These are phyloP conservation scores for Solanum boliviense DNA, from an alignment of 257 asterid species.

Conservation along the genomic window DNA sequence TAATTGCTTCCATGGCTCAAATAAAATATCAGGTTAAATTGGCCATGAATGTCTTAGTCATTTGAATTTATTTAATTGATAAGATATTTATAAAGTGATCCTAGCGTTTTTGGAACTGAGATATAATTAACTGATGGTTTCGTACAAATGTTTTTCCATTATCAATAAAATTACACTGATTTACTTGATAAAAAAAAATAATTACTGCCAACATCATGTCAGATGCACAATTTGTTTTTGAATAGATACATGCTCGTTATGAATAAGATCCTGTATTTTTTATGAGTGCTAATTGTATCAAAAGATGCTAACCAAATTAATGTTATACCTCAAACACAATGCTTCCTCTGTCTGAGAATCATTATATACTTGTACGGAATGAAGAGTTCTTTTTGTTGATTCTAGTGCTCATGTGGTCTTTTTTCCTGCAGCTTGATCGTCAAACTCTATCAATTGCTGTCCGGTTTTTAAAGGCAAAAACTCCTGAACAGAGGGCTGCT, in stretches of 20 bases:
- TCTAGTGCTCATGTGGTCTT: neutral
- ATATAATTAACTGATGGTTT: neutral
- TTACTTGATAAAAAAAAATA: neutral
- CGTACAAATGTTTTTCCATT: neutral
- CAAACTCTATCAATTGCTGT: constrained; percentile 67
- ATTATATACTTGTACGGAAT: neutral
- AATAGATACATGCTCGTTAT: neutral
- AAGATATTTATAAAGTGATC: neutral
- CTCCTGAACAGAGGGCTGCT: constrained; percentile 98
- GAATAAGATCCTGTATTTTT: neutral
- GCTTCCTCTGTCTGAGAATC: neutral
- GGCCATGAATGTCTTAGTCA: neutral
- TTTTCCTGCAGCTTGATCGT: constrained; percentile 53
- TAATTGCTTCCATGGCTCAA: neutral
- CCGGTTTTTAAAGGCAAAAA: constrained; percentile 84
- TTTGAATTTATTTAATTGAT: too few species aligned
- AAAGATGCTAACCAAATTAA: neutral
- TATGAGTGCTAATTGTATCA: neutral
- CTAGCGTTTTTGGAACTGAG: neutral
- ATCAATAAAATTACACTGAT: neutral
- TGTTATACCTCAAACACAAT: neutral
- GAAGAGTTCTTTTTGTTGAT: neutral
- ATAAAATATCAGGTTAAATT: neutral
- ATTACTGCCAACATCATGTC: neutral
- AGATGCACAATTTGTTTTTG: neutral